These are phyloP conservation scores for Neurospora sp. DNA, from an alignment of 495 filamentous ascomycete genomes.

Conservation along the genomic window DNA sequence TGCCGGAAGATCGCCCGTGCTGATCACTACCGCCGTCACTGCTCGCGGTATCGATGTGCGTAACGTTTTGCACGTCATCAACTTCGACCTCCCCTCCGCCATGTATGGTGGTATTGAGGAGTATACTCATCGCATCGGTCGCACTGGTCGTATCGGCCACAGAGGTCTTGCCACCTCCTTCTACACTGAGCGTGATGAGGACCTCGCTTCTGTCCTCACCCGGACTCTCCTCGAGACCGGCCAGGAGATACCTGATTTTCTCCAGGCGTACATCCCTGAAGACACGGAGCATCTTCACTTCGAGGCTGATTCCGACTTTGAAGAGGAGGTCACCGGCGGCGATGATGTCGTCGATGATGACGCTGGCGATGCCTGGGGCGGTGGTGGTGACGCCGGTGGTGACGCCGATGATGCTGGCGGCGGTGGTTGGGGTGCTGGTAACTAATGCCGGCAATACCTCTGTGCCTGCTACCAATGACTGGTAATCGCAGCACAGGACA, in stretches of 20 bases:
- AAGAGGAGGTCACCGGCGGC: conserved; percentile 19
- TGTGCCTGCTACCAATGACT: neutral
- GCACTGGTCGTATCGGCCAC: conserved; percentile 90
- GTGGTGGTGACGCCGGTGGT: neutral
- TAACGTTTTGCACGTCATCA: conserved; percentile 84
- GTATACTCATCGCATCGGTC: conserved; percentile 90
- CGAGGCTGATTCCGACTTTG: conserved; percentile 55
- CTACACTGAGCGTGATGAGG: conserved; percentile 58
- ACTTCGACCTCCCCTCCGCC: conserved; percentile 69
- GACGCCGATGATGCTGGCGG: neutral
- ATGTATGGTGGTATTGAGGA: conserved; percentile 81
- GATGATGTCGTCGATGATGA: conserved; percentile 3
- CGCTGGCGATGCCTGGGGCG: conserved; percentile 3
- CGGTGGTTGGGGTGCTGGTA: neutral
- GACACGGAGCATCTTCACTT: conserved; percentile 40
- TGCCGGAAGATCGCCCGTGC: conserved; percentile 57
- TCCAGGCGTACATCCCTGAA: conserved; percentile 49
- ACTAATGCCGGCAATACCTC: neutral
- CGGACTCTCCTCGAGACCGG: conserved; percentile 71
- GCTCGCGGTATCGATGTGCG: conserved; percentile 86
- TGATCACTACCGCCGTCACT: conserved; percentile 76
- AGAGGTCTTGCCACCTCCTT: conserved; percentile 80
- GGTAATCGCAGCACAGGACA: neutral
- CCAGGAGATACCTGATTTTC: conserved; percentile 74
- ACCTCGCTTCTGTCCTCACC: conserved; percentile 58